phyloP scores from a whole-genome alignment of 1,284 basidiomycete genomes.

The Rhodotorula mucilaginosa region DNA sequence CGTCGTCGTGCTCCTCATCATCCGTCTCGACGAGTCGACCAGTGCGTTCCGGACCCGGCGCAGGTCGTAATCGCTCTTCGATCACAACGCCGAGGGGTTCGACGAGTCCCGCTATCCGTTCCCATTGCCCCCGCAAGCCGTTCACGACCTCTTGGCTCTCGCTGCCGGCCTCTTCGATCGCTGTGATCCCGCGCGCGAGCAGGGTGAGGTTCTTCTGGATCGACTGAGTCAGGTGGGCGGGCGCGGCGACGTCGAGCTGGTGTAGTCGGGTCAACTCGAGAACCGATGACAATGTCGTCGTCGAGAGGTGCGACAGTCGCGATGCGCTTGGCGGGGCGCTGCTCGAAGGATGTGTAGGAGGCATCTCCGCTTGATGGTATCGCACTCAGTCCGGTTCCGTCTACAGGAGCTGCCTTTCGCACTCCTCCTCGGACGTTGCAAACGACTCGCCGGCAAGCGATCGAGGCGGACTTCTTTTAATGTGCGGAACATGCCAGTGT shows the following conservation, averaged over 20 bases:
- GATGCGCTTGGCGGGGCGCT: slow-evolving; percentile 5
- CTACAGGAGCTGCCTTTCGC: too few species aligned
- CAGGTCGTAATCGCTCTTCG: slow-evolving; percentile 11
- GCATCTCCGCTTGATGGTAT: too few species aligned
- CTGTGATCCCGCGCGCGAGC: slow-evolving; percentile 31
- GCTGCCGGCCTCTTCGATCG: slow-evolving; percentile 20
- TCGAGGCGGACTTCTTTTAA: too few species aligned
- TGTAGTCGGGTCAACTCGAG: slow-evolving; percentile 40
- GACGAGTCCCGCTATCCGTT: slow-evolving; percentile 33
- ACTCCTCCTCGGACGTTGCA: too few species aligned
- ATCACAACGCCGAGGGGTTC: slow-evolving; percentile 36
- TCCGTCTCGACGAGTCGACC: slow-evolving; percentile 31
- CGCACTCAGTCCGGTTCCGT: too few species aligned
- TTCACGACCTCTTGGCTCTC: slow-evolving; percentile 25
- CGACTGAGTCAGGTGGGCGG: slow-evolving; percentile 15
- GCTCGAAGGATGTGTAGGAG: too few species aligned
- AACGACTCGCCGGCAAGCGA: too few species aligned
- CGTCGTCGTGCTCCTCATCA: slow-evolving; percentile 12
- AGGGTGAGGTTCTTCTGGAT: slow-evolving; percentile 33
- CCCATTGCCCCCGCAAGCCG: slow-evolving; percentile 39
- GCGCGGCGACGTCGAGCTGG: slow-evolving; percentile 26
- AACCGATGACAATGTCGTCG: slow-evolving; percentile 35
- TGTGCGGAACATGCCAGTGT: too few species aligned
- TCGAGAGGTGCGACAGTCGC: slow-evolving; percentile 35
- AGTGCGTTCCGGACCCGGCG: slow-evolving; percentile 8